These are phyloP conservation scores for Jatropha podagrica DNA, from an alignment of 441 rosid species.

Conservation along the genomic window DNA sequence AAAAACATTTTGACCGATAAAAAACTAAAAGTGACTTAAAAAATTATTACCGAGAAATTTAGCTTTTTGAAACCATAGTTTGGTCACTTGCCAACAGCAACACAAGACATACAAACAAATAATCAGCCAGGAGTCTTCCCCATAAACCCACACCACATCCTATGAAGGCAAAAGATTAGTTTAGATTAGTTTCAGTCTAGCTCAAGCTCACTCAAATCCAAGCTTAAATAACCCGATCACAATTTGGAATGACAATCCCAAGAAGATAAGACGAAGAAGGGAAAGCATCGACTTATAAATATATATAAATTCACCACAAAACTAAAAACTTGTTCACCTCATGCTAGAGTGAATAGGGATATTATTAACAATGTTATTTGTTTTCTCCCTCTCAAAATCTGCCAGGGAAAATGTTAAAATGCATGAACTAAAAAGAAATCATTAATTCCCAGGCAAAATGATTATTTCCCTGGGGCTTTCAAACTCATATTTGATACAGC, in stretches of 20 bases:
- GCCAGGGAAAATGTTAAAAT: constrained; percentile 15
- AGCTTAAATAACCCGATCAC: neutral
- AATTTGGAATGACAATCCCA: neutral
- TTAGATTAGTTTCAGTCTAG: neutral
- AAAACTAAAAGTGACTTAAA: too few species aligned
- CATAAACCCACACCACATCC: too few species aligned
- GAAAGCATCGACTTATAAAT: neutral
- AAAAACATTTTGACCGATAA: too few species aligned
- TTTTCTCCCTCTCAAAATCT: neutral
- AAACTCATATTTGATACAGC: constrained; percentile 25
- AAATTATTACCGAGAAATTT: too few species aligned
- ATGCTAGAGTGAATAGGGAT: neutral
- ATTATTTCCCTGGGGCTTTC: constrained; percentile 18
- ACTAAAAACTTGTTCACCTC: neutral
- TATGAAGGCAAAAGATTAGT: neutral
- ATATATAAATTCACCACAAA: neutral
- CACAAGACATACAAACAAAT: too few species aligned
- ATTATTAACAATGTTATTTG: constrained; percentile 25
- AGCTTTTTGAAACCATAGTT: too few species aligned
- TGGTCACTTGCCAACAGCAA: too few species aligned
- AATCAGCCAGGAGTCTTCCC: too few species aligned
- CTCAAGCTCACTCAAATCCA: neutral
- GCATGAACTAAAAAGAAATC: constrained; percentile 19
- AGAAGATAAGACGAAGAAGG: too few species aligned
- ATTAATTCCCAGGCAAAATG: constrained; percentile 15